Base-by-base conservation (phyloP, 768 basidiomycete genomes). In the Panaeolus papilionaceus region DNA sequence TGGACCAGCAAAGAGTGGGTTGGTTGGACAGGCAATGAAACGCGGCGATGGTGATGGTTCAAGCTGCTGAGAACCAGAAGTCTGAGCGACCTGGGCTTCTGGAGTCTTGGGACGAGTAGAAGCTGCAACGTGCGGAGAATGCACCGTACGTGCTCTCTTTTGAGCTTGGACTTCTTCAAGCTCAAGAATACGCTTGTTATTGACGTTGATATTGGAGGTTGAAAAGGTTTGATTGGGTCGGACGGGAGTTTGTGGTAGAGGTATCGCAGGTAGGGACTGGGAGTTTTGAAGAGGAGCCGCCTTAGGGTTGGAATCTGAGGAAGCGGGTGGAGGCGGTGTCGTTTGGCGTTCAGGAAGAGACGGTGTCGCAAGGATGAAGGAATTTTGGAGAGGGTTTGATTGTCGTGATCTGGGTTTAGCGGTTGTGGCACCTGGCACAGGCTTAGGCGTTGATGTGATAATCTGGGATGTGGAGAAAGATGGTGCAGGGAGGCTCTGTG, bases 361-460 rank as follows among this genome's bases (percentile, higher is more conserved):
- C 10, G 73, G 74, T 3, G 79, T 77, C n/a, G 75, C 71, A 51
- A 76, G 69, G 10, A 72, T 71, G 39, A 87, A 85, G 2, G 82
- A 78, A 39, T 80, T 84, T 73, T 86, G 86, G n/a, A 73, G 74
- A 28, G 65, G 51, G 18, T 61, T 68, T 6, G 70, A 69, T 37
- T 28, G 49, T 39, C 37, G 49, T 23, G 51, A 42, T 61, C 14
- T 33, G 16, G 72, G 68, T 70, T 71, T 71, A 64, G 69, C 66
- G 58, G 47, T 40, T 10, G 14, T 8, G 8, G 47, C 47, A 10
- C 28, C 54, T 58, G 54, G 54, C 20, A 33, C 23, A 20, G 63
- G 69, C 68, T 75, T 76, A 14, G 75, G 75, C 12, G 75, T 75
- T 2, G 75, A 75, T 33, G 75, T 74, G 12, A 69, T 10, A 7